Base-by-base conservation (phyloP, 2,329 filamentous ascomycete genomes). In the Botrytis medusae region DNA sequence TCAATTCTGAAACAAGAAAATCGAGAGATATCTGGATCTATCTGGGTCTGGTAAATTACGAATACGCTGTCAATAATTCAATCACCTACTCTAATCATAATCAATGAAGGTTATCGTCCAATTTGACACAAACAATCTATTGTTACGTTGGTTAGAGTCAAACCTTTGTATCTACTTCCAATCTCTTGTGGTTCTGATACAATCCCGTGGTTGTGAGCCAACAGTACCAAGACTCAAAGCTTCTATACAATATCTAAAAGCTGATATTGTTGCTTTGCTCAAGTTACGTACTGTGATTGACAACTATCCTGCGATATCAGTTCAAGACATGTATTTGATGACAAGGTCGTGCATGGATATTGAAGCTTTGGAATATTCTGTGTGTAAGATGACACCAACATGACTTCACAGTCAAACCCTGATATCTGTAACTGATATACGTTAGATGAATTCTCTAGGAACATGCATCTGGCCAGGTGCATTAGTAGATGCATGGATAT, bases 391-490 rank as follows among this genome's bases (percentile, higher is more conserved):
- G 44, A 46, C 44, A 46, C 22, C 7, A 25, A 51, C 25, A 51
- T n/a, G 14, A 51, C 9, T n/a, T 14, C n/a, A 25, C 2, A n/a
- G 25, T 51, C 48, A 51, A 51, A 51, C 4, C 4, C 25, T n/a
- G 2, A 12, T 51, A 51, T n/a, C 12, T 51, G 2, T 20, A 22
- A 20, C 25, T 10, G 14, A 2, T 54, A 16, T 29, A 3, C 16
- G 25, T 29, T 8, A 29, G 14, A 4, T 3, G 14, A 57, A 29
- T 7, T 2, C 48, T 29, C 1, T 16, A 29, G n/a, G n/a, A 0
- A 18, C 6, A 57, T 1, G 3, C 2, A 57, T 16, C n/a, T 29
- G 51, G 2, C 7, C 3, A 7, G 25, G 1, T 9, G 16, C 2
- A n/a, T 18, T 16, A 4, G 34, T 16, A n/a, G 32, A 37, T 37